Percentiles rank a stretch among this genome's conserved stretches.
Evolutionary conservation across 768 basidiomycete genomes (phyloP).

Genomic region (Hemileccinum impolitum): DNA sequence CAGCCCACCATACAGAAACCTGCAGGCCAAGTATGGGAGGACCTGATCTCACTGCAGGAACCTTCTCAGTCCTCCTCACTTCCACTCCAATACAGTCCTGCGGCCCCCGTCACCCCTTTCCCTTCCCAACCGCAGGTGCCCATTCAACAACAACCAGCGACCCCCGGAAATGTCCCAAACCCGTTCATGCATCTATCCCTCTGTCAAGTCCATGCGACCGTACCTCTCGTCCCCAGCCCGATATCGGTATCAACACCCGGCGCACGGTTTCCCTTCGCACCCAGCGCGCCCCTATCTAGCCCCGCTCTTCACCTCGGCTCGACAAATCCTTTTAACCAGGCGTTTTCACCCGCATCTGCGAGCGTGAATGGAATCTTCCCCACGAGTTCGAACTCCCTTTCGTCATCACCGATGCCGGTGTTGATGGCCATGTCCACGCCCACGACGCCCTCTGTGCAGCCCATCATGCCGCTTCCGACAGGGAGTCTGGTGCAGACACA

Average conservation of each 20-base stretch:
- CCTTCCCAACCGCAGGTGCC: constrained; percentile 14
- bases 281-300: constrained; percentile 7
- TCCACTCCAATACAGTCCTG: constrained; percentile 40
- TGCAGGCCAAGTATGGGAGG: constrained; percentile 52
- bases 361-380: constrained; percentile 1
- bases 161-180: constrained; percentile 6
- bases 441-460: constrained; percentile 6
- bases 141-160: constrained; percentile 6
- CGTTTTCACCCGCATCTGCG: not conserved
- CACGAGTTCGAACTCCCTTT: constrained; percentile 16
- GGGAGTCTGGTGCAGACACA: constrained; percentile 6
- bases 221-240: constrained; percentile 4
- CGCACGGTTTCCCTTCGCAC: constrained; percentile 6
- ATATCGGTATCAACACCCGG: constrained; percentile 1
- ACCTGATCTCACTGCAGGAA: constrained; percentile 48
- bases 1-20: constrained; percentile 19
- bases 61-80: constrained; percentile 40
- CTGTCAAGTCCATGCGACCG: constrained; percentile 1
- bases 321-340: constrained; percentile 21
- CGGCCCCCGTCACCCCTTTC: not conserved
- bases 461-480: constrained; percentile 5
- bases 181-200: constrained; percentile 20
- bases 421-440: constrained; percentile 7
- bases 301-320: constrained; percentile 10
- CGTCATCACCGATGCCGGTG: not conserved